Evolutionary conservation across 2,329 filamentous ascomycete species (phyloP).

Genomic region (Amphichorda felina): DNA sequence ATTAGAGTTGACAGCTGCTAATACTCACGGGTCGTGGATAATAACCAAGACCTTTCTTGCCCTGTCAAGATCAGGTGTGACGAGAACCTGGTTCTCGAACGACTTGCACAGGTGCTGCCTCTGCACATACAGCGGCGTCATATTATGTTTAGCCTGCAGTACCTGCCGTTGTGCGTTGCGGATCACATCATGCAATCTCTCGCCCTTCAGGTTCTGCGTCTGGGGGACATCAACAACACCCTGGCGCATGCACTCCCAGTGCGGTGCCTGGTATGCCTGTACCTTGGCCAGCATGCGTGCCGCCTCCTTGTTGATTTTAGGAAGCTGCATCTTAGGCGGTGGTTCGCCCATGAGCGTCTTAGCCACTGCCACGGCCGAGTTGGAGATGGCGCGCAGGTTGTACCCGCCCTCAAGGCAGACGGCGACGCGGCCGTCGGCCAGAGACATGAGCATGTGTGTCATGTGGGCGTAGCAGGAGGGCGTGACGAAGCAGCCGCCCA

Average conservation of each 20-base stretch:
- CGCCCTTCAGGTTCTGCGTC: constrained; percentile 37
- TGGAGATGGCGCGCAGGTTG: constrained; percentile 84
- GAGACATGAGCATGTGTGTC: constrained; percentile 97
- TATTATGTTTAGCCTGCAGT: constrained; percentile 60
- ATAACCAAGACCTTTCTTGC: constrained; percentile 66
- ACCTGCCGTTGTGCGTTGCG: constrained; percentile 63
- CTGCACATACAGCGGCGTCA: constrained; percentile 73
- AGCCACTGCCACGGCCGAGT: constrained; percentile 83
- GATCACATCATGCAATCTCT: constrained; percentile 69
- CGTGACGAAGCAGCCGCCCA: constrained; percentile 87
- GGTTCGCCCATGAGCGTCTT: constrained; percentile 92
- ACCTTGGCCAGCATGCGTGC: constrained; percentile 44
- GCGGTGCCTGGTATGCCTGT: constrained; percentile 50
- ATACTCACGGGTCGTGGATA: constrained; percentile 75
- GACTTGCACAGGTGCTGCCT: constrained; percentile 60
- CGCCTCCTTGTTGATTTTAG: constrained; percentile 45
- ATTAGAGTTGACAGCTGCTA: constrained; percentile 1
- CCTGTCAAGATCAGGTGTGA: constrained; percentile 58
- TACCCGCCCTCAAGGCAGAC: constrained; percentile 95
- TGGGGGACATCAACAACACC: constrained; percentile 44
- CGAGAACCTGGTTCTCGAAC: constrained; percentile 78
- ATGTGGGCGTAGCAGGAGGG: constrained; percentile 92
- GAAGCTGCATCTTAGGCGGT: constrained; percentile 49
- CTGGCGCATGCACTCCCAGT: constrained; percentile 83
- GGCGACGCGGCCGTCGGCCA: constrained; percentile 79